Evolutionary conservation across 768 basidiomycete genomes (phyloP).

Genomic region (Scleroderma bovista): DNA sequence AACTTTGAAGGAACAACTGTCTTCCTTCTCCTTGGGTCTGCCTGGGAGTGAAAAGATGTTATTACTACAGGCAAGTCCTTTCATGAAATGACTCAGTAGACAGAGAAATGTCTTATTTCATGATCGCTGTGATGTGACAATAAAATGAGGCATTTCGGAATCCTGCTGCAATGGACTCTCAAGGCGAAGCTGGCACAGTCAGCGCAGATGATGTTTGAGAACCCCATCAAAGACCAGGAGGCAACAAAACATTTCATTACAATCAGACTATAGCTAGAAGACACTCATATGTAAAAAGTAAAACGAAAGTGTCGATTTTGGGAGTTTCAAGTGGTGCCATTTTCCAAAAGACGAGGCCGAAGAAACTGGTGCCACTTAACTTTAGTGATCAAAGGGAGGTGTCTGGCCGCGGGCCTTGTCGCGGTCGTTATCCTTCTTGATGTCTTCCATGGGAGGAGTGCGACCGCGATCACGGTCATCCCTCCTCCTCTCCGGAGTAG

Average conservation of each 20-base stretch:
- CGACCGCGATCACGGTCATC: conserved; percentile 37
- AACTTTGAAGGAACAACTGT: no score
- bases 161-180: no score
- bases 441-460: conserved; percentile 44
- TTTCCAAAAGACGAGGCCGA: background rate
- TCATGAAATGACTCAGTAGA: no score
- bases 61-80: no score
- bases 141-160: no score
- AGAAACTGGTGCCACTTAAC: background rate
- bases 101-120: no score
- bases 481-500: conserved; percentile 38
- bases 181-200: no score
- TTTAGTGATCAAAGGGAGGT: conserved; percentile 54
- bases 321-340: background rate
- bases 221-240: background rate
- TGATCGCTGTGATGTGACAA: no score
- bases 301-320: background rate
- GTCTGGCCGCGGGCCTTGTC: conserved; percentile 46
- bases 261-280: conserved; percentile 1
- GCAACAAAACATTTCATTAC: conserved; percentile 2
- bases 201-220: no score
- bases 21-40: no score
- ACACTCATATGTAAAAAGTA: background rate
- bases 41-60: no score
- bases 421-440: conserved; percentile 42